These are phyloP conservation scores for Neoboletus magnificus DNA, from an alignment of 768 basidiomycete species.

Conservation along the genomic window DNA sequence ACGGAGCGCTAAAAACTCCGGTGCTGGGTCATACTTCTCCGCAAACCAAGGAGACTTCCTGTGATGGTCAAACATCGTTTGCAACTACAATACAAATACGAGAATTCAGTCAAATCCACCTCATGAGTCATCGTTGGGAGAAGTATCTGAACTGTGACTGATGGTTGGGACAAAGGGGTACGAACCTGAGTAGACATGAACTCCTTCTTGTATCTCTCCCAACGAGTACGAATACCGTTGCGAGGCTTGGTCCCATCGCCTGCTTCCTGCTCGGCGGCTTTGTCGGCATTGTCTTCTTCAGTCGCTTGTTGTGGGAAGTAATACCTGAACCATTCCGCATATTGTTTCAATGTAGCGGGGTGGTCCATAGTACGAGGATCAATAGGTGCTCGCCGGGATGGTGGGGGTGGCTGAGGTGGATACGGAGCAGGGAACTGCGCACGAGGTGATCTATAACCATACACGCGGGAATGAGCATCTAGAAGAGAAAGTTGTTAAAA, in stretches of 20 bases:
- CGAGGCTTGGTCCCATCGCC: slow-evolving; percentile 80
- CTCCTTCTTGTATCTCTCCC: slow-evolving; percentile 94
- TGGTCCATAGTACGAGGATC: slow-evolving; percentile 83
- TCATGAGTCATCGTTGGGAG: slow-evolving; percentile 6
- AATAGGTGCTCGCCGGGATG: slow-evolving; percentile 61
- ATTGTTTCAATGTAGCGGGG: slow-evolving; percentile 78
- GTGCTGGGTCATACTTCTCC: slow-evolving; percentile 86
- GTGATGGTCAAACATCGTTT: slow-evolving; percentile 95
- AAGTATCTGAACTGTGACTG: slow-evolving; percentile 12
- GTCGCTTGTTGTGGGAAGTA: slow-evolving; percentile 70
- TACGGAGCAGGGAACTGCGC: slow-evolving; percentile 44
- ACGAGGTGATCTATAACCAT: slow-evolving; percentile 64
- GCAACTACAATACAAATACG: slow-evolving; percentile 65
- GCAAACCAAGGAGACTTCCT: slow-evolving; percentile 95
- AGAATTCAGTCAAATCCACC: slow-evolving; percentile 22
- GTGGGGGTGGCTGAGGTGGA: slow-evolving; percentile 39
- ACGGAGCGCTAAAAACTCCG: slow-evolving; percentile 69
- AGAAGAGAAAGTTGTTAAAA: slow-evolving; percentile 10
- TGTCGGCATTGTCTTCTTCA: slow-evolving; percentile 82
- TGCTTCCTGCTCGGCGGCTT: slow-evolving; percentile 79
- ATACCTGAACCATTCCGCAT: slow-evolving; percentile 84
- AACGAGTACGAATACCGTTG: slow-evolving; percentile 77
- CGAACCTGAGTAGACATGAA: slow-evolving; percentile 85
- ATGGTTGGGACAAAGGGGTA: slow-evolving; percentile 23
- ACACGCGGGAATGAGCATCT: slow-evolving; percentile 66